phyloP scores from a whole-genome alignment of 805 yeast genomes.

The Hagleromyces aurorensis region DNA sequence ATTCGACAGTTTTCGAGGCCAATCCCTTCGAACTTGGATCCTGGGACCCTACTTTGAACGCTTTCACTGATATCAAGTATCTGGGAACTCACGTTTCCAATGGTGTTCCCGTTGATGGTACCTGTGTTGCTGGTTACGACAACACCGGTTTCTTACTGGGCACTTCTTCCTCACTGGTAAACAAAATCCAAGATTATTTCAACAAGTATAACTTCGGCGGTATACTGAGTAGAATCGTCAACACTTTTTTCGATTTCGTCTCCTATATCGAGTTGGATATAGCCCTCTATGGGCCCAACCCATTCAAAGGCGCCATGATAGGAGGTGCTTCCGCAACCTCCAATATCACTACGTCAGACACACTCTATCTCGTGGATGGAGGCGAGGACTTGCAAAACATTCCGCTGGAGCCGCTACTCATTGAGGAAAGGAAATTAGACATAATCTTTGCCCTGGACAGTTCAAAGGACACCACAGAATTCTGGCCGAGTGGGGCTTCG shows the following conservation, averaged over 20 bases:
- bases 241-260: constrained; percentile 32
- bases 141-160: constrained; percentile 78
- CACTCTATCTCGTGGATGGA: constrained; percentile 57
- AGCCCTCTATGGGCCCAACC: constrained; percentile 68
- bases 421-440: constrained; percentile 52
- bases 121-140: constrained; percentile 65
- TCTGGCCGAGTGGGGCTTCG: constrained; percentile 66
- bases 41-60: constrained; percentile 70
- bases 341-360: constrained; percentile 34
- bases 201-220: constrained; percentile 40
- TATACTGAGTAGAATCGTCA: constrained; percentile 29
- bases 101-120: constrained; percentile 44
- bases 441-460: constrained; percentile 60
- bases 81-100: constrained; percentile 57
- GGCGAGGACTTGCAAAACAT: constrained; percentile 61
- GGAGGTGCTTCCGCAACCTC: constrained; percentile 27
- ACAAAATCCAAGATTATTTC: constrained; percentile 55
- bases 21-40: constrained; percentile 74
- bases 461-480: constrained; percentile 51
- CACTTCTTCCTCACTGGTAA: constrained; percentile 73
- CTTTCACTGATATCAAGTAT: constrained; percentile 61
- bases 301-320: constrained; percentile 43
- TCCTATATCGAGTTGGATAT: constrained; percentile 50
- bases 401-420: constrained; percentile 57
- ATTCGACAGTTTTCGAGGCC: constrained; percentile 61